Evolutionary conservation across 1,284 basidiomycete genomes (phyloP), one percentile per base, ranked within the genome.

Genomic region (Ceratobasidium papillatum): DNA sequence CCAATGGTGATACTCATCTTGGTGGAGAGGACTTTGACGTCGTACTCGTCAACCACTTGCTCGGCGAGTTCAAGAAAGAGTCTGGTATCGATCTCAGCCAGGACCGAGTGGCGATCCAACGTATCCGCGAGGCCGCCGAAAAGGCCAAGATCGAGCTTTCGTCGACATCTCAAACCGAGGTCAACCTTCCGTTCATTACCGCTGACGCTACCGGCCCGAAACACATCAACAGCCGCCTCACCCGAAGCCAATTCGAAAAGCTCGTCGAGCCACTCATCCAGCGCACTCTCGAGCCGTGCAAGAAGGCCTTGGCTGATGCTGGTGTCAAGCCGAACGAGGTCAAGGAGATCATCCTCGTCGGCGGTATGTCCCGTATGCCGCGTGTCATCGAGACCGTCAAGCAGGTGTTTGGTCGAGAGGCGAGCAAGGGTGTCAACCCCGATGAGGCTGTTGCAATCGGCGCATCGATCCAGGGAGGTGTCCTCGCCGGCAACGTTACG

Each of bases 1-100:
- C 97, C 78, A 98, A 98, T 82, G 97, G 97, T 84, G 96, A 99
- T 84, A 99, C 97, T 30, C 97, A 99, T 83, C 90, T 99, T 76
- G 97, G 97, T 84, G 97, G 97, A 83, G 97, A 99, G 85, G 97
- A 99, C 84, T 99, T 99, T 80, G 96, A 99, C 81, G 92, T 98
- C 78, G 85, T 91, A 59, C 89, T 99, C 51, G 93, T 99, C 79
- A 90, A 98, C 80, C 86, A 95, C 85, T 87, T 99, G 81, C 85
- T 98, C 71, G 86, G 88, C 76, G 93, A 96, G 83, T 99, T 98
- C 91, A 94, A 98, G 90, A 97, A 96, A 86, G 91, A 96, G 82
- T 87, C 87, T 7, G 93, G 94, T 68, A 87, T 93, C 78, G 92
- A 95, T 81, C 89, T 99, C 59, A 87, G 86, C 79, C 86, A 88